Base-by-base conservation (phyloP, 805 yeast genomes). In the Pichia rugopelliculosa region DNA sequence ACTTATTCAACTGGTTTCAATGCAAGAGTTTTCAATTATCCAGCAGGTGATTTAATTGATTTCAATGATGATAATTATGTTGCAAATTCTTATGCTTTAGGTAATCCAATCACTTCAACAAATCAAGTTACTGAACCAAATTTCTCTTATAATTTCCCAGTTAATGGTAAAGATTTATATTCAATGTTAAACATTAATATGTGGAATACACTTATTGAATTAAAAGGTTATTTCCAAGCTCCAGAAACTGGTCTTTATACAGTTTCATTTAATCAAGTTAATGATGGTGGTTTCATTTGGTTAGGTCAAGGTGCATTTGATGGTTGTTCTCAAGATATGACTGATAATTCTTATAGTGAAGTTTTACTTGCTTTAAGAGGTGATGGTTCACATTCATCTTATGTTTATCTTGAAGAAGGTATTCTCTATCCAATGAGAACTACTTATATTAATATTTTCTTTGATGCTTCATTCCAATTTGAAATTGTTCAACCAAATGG, bases 271-370 rank as follows among this genome's bases (percentile, higher is more conserved):
- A 30, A 36, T 12, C 34, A 41, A 13, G 58, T 55, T 12, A 68
- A 65, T 54, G 69, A 66, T 50, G 54, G 58, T 24, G 62, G 51
- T 20, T 59, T 59, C 48, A 63, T 68, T 39, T 56, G 53, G 37
- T 48, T 61, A 39, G 67, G 67, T 42, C 61, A 59, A 10, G 56
- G 52, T 44, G 64, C 64, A 10, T 59, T 69, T 25, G 58, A 57
- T 21, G 69, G 74, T 54, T 61, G 70, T 53, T 46, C 53, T 24
- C 48, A 56, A n/a, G 41, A 38, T 11, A 34, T 17, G 12, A 13
- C 37, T 2, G 26, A 13, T 3, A 24, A 39, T 25, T 36, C 45
- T 18, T 41, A 36, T 22, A 44, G 33, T 8, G 27, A 37, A 10
- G 36, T 44, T n/a, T 27, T 49, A 2, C 15, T 53, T 26, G 46